These are phyloP conservation scores for Candida loeiensis DNA, from an alignment of 805 yeast species.

Conservation along the genomic window DNA sequence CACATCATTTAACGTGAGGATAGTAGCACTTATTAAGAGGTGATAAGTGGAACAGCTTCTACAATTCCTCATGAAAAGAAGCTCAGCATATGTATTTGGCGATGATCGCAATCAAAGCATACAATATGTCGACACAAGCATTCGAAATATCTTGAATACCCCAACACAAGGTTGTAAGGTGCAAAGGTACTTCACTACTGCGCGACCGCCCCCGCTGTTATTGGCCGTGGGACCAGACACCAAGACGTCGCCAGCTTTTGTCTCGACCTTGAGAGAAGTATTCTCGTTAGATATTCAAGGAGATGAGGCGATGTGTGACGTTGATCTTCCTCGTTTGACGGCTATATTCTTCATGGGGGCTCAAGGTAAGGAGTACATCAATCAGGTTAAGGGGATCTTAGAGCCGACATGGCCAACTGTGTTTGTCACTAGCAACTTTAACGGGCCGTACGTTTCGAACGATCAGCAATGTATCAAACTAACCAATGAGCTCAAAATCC, in stretches of 20 bases:
- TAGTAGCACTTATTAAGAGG: too few relatives aligned
- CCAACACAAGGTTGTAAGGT: background rate
- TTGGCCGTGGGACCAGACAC: background rate
- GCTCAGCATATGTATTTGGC: background rate
- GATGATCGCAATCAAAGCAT: slow-evolving; percentile 1
- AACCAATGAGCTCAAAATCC: slow-evolving; percentile 21
- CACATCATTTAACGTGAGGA: too few relatives aligned
- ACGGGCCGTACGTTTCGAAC: slow-evolving; percentile 8
- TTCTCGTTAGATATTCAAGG: background rate
- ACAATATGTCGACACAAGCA: slow-evolving; percentile 1
- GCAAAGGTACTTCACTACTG: background rate
- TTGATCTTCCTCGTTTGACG: slow-evolving; percentile 4
- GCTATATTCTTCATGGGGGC: slow-evolving; percentile 28
- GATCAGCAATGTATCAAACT: slow-evolving; percentile 20
- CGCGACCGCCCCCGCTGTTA: background rate
- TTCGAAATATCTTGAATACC: background rate
- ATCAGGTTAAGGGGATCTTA: slow-evolving; percentile 12
- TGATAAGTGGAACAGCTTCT: too few relatives aligned
- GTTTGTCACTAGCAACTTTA: slow-evolving; percentile 17
- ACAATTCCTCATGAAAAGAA: slow-evolving; percentile 5
- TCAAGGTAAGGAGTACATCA: slow-evolving; percentile 29
- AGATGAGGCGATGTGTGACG: slow-evolving; percentile 2
- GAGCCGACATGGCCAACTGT: slow-evolving; percentile 1
- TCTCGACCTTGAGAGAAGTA: background rate
- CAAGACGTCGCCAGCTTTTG: background rate